These are phyloP conservation scores for Saccharomycopsis guyanensis DNA, from an alignment of 805 yeast genomes.

Conservation along the genomic window DNA sequence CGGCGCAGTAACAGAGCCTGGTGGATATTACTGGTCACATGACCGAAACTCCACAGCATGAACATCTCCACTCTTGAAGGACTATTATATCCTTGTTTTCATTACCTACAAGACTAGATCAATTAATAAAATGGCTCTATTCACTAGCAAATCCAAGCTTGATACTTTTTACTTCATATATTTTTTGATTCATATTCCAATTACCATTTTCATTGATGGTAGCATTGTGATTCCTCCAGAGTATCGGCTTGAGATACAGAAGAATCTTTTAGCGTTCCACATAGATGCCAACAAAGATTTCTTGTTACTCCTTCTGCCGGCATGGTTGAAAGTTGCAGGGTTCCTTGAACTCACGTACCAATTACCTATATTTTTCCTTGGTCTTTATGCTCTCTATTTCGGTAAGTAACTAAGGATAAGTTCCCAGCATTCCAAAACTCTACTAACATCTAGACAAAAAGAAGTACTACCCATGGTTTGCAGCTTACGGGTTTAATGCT, in stretches of 20 bases:
- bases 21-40: too few species aligned
- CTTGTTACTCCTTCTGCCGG: slow-evolving; percentile 48
- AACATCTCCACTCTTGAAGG: too few species aligned
- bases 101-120: too few species aligned
- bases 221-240: slow-evolving; percentile 55
- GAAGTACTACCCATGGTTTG: slow-evolving; percentile 35
- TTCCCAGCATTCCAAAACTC: too few species aligned
- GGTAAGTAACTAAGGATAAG: slow-evolving; percentile 33
- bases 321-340: slow-evolving; percentile 72
- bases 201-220: slow-evolving; percentile 71
- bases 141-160: too few species aligned
- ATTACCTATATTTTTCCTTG: slow-evolving; percentile 64
- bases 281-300: slow-evolving; percentile 62
- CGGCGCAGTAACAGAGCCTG: too few species aligned
- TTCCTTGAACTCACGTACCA: slow-evolving; percentile 67
- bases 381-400: slow-evolving; percentile 29
- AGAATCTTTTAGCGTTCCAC: slow-evolving; percentile 48
- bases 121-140: too few species aligned
- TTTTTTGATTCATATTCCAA: slow-evolving; percentile 62
- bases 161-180: slow-evolving; percentile 44
- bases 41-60: too few species aligned
- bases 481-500: slow-evolving; percentile 78
- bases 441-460: background rate
- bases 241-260: slow-evolving; percentile 42
- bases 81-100: too few species aligned